Percentiles rank a stretch among this genome's conserved stretches.
Evolutionary conservation across 495 filamentous ascomycete species (phyloP).

Genomic region (Podospora appendiculata): DNA sequence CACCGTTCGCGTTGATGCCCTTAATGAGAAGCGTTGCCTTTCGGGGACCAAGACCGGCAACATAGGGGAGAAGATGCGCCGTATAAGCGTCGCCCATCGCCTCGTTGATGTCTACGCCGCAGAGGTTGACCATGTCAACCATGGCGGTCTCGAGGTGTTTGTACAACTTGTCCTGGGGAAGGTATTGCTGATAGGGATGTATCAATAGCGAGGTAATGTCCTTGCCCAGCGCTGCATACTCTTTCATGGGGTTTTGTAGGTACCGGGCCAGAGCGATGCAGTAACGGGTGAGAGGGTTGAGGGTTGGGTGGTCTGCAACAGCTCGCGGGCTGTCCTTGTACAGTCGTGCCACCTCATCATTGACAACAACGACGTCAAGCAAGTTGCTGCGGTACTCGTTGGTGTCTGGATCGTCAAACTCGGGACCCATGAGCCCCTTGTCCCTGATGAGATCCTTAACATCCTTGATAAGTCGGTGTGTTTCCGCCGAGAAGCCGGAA

Average conservation of each 20-base stretch:
- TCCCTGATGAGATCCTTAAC: slow-evolving; percentile 66
- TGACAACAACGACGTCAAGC: slow-evolving; percentile 83
- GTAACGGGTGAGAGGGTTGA: slow-evolving; percentile 71
- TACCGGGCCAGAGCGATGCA: slow-evolving; percentile 85
- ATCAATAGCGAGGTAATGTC: slow-evolving; percentile 82
- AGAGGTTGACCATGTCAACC: slow-evolving; percentile 97
- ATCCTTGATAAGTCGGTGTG: slow-evolving; percentile 72
- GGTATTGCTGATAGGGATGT: slow-evolving; percentile 79
- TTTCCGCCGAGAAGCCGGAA: slow-evolving; percentile 84
- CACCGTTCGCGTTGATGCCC: slow-evolving; percentile 79
- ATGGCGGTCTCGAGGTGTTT: slow-evolving; percentile 86
- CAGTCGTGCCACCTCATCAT: slow-evolving; percentile 89
- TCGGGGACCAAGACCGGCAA: slow-evolving; percentile 87
- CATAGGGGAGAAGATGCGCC: slow-evolving; percentile 81
- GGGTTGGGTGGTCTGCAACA: slow-evolving; percentile 68
- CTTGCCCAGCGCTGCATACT: slow-evolving; percentile 85
- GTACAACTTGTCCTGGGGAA: slow-evolving; percentile 76
- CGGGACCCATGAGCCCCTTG: slow-evolving; percentile 63
- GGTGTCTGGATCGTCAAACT: slow-evolving; percentile 56
- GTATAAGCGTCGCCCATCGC: slow-evolving; percentile 70
- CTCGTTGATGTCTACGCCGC: slow-evolving; percentile 90
- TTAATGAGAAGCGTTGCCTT: slow-evolving; percentile 86
- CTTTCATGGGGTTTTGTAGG: slow-evolving; percentile 87
- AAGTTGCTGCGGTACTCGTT: slow-evolving; percentile 61
- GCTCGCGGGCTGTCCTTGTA: slow-evolving; percentile 87